Conservation (phyloP, 768 basidiomycete species). For the Boletus insuetus region DNA sequence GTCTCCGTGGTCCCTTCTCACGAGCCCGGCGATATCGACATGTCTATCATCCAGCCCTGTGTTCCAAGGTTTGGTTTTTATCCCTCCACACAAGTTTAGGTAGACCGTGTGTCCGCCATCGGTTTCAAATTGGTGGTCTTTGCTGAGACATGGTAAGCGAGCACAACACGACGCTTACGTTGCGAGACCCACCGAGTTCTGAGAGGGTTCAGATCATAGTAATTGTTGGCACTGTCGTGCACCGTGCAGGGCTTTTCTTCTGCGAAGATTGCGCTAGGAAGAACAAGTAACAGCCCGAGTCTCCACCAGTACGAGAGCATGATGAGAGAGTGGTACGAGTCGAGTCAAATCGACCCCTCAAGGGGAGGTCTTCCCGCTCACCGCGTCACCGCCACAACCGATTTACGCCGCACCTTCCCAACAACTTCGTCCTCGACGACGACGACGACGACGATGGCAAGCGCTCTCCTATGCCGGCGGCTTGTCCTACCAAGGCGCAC, state of each 20-base stretch:
- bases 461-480: constrained; percentile 61
- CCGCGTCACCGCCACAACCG: constrained; percentile 25
- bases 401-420: constrained; percentile 18
- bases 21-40: constrained; percentile 59
- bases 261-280: constrained; percentile 18
- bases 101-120: constrained; percentile 44
- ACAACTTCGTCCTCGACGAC: constrained; percentile 22
- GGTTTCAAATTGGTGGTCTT: constrained; percentile 59
- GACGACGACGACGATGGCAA: constrained; percentile 54
- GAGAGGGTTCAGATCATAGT: constrained; percentile 66
- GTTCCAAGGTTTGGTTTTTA: constrained; percentile 58
- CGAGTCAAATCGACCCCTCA: constrained; percentile 19
- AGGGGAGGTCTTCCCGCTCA: constrained; percentile 16
- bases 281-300: background rate
- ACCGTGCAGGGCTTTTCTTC: constrained; percentile 61
- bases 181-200: constrained; percentile 46
- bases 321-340: constrained; percentile 1
- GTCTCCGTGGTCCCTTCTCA: constrained; percentile 60
- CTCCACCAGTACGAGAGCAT: background rate
- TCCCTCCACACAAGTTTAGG: constrained; percentile 64
- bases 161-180: background rate
- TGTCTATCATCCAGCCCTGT: constrained; percentile 45
- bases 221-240: constrained; percentile 47
- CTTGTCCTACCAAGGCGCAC: constrained; percentile 36
- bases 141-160: constrained; percentile 39